Percentiles rank a stretch among this genome's conserved stretches.
phyloP scores from a whole-genome alignment of 2,329 filamentous ascomycete species.

The Monosporascus cannonballus region DNA sequence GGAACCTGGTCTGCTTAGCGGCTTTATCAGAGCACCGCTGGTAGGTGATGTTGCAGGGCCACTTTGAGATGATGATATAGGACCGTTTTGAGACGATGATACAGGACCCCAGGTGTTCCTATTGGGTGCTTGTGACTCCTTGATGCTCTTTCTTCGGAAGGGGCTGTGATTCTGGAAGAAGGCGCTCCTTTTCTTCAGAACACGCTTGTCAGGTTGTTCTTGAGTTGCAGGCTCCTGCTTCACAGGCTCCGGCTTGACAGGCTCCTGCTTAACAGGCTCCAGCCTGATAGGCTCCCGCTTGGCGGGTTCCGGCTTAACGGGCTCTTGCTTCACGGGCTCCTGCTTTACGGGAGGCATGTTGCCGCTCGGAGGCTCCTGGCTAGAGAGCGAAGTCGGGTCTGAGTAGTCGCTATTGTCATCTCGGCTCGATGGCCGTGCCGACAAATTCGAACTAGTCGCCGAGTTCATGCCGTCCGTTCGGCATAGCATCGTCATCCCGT shows the following conservation, averaged over 20 bases:
- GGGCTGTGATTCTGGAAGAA: slow-evolving; percentile 93
- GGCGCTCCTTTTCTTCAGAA: slow-evolving; percentile 67
- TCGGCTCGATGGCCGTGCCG: slow-evolving; percentile 71
- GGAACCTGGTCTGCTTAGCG: slow-evolving; percentile 9
- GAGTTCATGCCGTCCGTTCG: slow-evolving; percentile 62
- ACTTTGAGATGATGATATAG: neutral
- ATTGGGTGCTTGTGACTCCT: slow-evolving; percentile 49
- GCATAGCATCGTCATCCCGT: slow-evolving; percentile 98
- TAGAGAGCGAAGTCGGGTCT: slow-evolving; percentile 82
- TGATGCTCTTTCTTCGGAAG: slow-evolving; percentile 87
- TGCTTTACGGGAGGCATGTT: slow-evolving; percentile 71
- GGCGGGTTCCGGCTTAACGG: slow-evolving; percentile 43
- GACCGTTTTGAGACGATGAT: slow-evolving; percentile 6
- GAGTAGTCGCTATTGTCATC: slow-evolving; percentile 90
- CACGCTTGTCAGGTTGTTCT: slow-evolving; percentile 55
- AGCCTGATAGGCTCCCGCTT: slow-evolving; percentile 61
- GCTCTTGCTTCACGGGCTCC: slow-evolving; percentile 36
- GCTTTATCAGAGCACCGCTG: too few species aligned
- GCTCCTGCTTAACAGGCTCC: slow-evolving; percentile 38
- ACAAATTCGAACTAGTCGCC: slow-evolving; percentile 33
- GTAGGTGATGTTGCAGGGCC: slow-evolving; percentile 11
- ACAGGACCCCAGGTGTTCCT: slow-evolving; percentile 55
- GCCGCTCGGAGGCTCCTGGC: slow-evolving; percentile 70
- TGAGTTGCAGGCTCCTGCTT: slow-evolving; percentile 52
- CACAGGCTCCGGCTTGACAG: slow-evolving; percentile 59